phyloP scores from a whole-genome alignment of 345 rosid species.

The Eucalyptus grandis region DNA sequence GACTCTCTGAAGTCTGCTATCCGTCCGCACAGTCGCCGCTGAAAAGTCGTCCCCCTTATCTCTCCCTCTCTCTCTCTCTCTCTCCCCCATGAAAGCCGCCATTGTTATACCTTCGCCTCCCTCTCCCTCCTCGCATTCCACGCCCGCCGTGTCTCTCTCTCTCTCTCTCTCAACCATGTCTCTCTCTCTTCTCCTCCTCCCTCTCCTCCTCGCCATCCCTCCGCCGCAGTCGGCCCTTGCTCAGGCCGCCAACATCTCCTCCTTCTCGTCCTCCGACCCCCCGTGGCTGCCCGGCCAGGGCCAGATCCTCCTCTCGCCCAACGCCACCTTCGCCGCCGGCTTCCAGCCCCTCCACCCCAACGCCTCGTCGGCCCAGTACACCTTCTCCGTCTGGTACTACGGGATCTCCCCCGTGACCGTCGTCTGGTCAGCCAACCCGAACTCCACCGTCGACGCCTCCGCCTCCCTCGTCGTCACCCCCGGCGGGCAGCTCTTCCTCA shows the following conservation, averaged over 20 bases:
- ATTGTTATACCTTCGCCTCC: not conserved
- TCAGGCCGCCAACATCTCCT: conserved; percentile 1
- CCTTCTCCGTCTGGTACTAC: conserved; percentile 44
- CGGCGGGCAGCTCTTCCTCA: conserved; percentile 15
- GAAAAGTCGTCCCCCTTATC: not conserved
- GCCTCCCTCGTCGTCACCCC: conserved; percentile 9
- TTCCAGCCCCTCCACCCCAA: conserved; percentile 7
- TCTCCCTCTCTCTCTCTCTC: not conserved
- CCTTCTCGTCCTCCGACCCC: conserved; percentile 20
- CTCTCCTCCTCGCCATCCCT: not conserved
- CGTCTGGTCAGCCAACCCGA: conserved; percentile 29
- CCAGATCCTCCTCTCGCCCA: conserved; percentile 26
- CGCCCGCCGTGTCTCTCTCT: not conserved
- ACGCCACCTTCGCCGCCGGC: conserved; percentile 46
- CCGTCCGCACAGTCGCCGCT: not conserved
- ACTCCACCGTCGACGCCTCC: not conserved
- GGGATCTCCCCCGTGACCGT: conserved; percentile 1
- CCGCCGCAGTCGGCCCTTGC: conserved; percentile 7
- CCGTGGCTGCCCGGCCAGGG: conserved; percentile 35
- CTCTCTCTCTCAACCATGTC: not conserved
- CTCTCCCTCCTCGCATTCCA: not conserved
- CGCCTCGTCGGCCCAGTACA: not conserved
- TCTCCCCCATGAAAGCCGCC: not conserved
- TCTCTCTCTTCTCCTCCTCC: not conserved
- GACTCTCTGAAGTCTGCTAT: not conserved